Evolutionary conservation across 768 basidiomycete species (phyloP).

Genomic region (Russula sp.): DNA sequence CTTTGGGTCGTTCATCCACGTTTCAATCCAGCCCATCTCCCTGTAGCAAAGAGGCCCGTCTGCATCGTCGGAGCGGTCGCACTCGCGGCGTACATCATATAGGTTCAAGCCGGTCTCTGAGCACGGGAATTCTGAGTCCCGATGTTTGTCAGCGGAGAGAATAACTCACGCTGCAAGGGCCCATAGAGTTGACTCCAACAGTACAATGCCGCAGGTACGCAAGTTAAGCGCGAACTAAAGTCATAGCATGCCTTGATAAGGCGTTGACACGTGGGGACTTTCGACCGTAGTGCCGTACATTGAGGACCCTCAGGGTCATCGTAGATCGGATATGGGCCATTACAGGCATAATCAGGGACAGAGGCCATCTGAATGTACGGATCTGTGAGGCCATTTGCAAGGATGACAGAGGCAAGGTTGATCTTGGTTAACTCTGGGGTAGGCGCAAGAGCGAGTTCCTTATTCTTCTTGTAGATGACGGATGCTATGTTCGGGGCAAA

Average conservation of each 20-base stretch:
- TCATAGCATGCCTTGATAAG: conserved; percentile 45
- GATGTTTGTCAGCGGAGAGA: background rate
- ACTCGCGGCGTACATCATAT: conserved; percentile 77
- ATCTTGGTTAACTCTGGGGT: conserved; percentile 52
- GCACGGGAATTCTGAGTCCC: background rate
- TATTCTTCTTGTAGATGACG: conserved; percentile 73
- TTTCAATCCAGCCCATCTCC: conserved; percentile 83
- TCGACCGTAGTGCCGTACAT: conserved; percentile 38
- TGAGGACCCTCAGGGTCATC: conserved; percentile 45
- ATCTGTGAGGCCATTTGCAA: conserved; percentile 86
- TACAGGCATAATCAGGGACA: conserved; percentile 77
- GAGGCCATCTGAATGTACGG: conserved; percentile 74
- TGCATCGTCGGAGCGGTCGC: conserved; percentile 65
- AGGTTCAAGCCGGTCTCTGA: conserved; percentile 74
- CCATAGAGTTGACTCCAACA: conserved; percentile 69
- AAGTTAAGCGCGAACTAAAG: conserved; percentile 36
- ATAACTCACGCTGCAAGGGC: conserved; percentile 57
- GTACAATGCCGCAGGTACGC: conserved; percentile 61
- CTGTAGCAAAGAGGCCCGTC: conserved; percentile 54
- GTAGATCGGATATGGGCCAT: conserved; percentile 77
- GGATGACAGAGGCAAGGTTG: conserved; percentile 75
- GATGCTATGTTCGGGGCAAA: conserved; percentile 84
- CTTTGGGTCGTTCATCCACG: conserved; percentile 72
- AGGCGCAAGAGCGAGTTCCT: conserved; percentile 40
- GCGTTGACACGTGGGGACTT: conserved; percentile 47